Conservation (phyloP, 805 yeast species). For the Maudiozyma barnettii region DNA sequence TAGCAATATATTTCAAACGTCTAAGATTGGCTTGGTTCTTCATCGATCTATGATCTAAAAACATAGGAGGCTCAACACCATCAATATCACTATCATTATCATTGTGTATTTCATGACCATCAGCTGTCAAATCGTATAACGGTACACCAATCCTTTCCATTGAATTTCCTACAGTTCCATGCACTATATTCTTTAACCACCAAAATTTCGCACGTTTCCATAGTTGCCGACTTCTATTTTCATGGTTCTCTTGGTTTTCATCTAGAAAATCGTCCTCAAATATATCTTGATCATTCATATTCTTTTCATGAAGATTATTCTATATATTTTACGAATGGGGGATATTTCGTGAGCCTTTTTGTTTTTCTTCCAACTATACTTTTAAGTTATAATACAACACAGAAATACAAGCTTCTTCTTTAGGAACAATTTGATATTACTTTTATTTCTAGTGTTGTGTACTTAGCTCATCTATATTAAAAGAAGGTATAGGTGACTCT, state of each 20-base stretch:
- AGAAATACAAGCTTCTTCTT: too few species aligned
- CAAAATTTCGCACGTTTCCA: slow-evolving; percentile 7
- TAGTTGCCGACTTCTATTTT: slow-evolving; percentile 11
- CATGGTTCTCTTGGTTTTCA: slow-evolving; percentile 1
- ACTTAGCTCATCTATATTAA: too few species aligned
- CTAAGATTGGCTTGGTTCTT: background rate
- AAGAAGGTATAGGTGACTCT: too few species aligned
- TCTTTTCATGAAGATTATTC: background rate
- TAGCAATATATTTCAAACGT: background rate
- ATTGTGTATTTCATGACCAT: slow-evolving; percentile 6
- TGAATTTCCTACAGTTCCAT: background rate
- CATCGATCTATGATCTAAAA: background rate
- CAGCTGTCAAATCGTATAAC: slow-evolving; percentile 14
- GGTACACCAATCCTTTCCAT: slow-evolving; percentile 12
- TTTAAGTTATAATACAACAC: too few species aligned
- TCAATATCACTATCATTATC: background rate
- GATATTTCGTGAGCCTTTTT: too few species aligned
- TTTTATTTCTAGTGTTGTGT: too few species aligned
- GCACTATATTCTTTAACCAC: background rate
- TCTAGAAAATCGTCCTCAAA: slow-evolving; percentile 1
- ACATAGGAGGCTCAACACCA: background rate
- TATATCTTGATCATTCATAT: background rate
- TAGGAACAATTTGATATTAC: too few species aligned
- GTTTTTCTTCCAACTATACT: too few species aligned
- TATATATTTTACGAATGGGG: too few species aligned